phyloP scores from a whole-genome alignment of 179 eudicot genomes.

The Drosera spatulata region DNA sequence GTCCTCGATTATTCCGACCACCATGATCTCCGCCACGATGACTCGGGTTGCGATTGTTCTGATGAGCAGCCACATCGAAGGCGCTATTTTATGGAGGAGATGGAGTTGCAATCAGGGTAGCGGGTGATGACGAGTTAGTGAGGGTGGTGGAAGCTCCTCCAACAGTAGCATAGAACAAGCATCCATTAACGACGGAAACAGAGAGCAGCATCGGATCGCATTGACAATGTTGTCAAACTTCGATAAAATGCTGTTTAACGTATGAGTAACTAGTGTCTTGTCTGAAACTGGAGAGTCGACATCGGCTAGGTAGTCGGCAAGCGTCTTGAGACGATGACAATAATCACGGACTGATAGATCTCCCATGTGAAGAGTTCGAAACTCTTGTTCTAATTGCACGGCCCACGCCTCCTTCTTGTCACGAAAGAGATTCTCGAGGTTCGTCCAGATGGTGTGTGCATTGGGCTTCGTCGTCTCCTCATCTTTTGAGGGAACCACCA shows the following conservation, averaged over 20 bases:
- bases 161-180: not conserved
- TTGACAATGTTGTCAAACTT: not conserved
- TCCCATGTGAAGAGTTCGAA: not conserved
- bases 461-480: not conserved
- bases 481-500: not conserved
- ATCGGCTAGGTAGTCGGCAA: not conserved
- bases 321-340: not conserved
- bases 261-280: not conserved
- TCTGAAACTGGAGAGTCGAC: not conserved
- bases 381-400: not conserved
- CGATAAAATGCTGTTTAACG: not conserved
- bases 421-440: not conserved
- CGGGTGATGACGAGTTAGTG: not conserved
- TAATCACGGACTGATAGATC: not conserved
- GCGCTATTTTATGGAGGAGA: not conserved
- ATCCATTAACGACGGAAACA: not conserved
- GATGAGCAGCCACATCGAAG: too few species aligned
- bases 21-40: not conserved
- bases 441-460: not conserved
- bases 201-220: not conserved
- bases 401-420: not conserved
- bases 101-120: not conserved
- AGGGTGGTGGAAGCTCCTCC: not conserved
- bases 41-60: not conserved
- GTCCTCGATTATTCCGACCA: not conserved